Evolutionary conservation across 345 rosid species (phyloP).

Genomic region (Aquilaria malaccensis): DNA sequence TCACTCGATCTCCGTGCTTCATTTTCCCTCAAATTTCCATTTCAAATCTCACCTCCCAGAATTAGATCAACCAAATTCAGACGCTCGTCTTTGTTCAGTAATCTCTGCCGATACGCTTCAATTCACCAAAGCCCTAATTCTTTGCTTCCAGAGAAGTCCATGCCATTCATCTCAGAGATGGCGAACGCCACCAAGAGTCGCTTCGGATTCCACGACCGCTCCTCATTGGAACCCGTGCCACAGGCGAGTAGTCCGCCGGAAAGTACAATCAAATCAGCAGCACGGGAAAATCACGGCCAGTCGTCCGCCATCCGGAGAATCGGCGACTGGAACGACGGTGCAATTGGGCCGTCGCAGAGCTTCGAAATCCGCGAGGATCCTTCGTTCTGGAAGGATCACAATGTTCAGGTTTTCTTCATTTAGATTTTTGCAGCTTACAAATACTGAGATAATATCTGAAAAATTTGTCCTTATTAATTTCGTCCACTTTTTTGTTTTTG

Average conservation of each 20-base stretch:
- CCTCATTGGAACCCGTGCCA: constrained; percentile 38
- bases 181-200: constrained; percentile 82
- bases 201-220: constrained; percentile 68
- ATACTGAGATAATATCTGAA: neutral
- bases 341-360: constrained; percentile 34
- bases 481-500: neutral
- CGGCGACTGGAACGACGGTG: constrained; percentile 38
- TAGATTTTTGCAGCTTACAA: neutral
- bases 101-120: neutral
- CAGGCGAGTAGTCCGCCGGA: constrained; percentile 38
- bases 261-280: constrained; percentile 31
- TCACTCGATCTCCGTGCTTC: neutral
- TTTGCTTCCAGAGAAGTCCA: constrained; percentile 10
- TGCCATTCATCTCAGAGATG: constrained; percentile 79
- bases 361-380: constrained; percentile 86
- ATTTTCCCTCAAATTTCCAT: neutral
- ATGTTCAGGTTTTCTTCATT: constrained; percentile 56
- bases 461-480: neutral
- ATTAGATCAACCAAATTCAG: neutral
- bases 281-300: constrained; percentile 29
- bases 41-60: constrained; percentile 6
- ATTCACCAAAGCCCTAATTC: neutral
- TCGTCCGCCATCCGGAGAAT: constrained; percentile 29
- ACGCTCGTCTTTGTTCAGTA: neutral
- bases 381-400: constrained; percentile 91